phyloP scores from a whole-genome alignment of 169 alveolate species.

The Besnoitia besnoiti region DNA sequence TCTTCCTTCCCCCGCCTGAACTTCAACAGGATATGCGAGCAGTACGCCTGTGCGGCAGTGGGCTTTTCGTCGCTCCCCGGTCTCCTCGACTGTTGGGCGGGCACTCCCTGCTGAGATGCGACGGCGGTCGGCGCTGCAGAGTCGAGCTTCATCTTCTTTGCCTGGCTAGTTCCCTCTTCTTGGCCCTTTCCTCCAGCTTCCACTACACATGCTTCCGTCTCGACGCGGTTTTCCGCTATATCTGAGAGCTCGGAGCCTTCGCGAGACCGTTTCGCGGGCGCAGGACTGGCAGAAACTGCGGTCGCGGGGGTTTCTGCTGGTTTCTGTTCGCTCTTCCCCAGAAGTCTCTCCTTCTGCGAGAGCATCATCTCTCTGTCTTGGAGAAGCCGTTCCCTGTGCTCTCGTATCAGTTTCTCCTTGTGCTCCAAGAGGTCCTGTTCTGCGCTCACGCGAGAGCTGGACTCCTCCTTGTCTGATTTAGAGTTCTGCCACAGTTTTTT shows the following conservation, averaged over 20 bases:
- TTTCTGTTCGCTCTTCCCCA: background rate
- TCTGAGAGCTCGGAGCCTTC: background rate
- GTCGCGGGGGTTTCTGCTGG: background rate
- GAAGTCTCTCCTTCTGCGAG: background rate
- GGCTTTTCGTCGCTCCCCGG: background rate
- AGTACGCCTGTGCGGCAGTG: background rate
- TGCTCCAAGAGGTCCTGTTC: background rate
- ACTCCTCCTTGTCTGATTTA: background rate
- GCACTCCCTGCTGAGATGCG: too few species aligned
- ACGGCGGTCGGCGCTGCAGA: background rate
- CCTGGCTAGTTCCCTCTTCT: background rate
- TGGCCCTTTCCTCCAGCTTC: background rate
- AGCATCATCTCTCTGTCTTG: background rate
- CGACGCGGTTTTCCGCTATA: too few species aligned
- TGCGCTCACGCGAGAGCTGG: background rate
- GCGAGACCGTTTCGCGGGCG: background rate
- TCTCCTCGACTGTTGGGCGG: too few species aligned
- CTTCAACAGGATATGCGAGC: slow-evolving; percentile 7
- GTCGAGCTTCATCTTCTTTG: background rate
- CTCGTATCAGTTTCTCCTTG: background rate
- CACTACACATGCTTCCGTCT: background rate
- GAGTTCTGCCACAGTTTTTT: slow-evolving; percentile 25
- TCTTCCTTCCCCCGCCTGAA: background rate
- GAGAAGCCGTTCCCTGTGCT: background rate
- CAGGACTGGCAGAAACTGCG: background rate